phyloP scores from a whole-genome alignment of 2,329 filamentous ascomycete genomes.

The Neopestalotiopsis rosae region DNA sequence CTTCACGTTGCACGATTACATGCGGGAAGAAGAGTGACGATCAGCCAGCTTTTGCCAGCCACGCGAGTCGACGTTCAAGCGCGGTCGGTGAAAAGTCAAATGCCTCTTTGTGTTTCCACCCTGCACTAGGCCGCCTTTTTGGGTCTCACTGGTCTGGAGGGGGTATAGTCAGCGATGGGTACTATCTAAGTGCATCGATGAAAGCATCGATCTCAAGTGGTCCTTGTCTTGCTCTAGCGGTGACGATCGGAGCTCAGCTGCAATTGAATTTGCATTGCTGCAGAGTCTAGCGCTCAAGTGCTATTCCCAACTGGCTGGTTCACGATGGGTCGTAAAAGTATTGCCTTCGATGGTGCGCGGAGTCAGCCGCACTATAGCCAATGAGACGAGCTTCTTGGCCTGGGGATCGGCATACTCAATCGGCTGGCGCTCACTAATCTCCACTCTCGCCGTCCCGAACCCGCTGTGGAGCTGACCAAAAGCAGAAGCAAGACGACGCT shows the following conservation, averaged over 20 bases:
- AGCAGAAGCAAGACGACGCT: conserved; percentile 1
- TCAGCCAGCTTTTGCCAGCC: conserved; percentile 10
- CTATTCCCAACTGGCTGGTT: conserved; percentile 3
- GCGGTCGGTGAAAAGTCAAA: neutral
- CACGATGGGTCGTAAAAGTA: neutral
- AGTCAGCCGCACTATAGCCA: neutral
- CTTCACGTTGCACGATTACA: neutral
- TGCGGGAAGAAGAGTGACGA: neutral
- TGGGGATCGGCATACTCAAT: conserved; percentile 5
- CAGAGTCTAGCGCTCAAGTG: neutral
- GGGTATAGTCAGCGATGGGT: too few relatives aligned
- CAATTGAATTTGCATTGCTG: neutral
- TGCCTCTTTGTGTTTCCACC: neutral
- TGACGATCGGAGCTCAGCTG: neutral
- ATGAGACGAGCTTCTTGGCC: neutral
- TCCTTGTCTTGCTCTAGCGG: neutral
- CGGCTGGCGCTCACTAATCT: neutral
- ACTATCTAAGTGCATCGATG: too few relatives aligned
- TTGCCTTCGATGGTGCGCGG: conserved; percentile 7
- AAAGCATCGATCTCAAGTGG: neutral
- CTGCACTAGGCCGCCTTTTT: neutral
- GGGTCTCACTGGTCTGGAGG: too few relatives aligned
- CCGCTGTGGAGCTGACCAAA: neutral
- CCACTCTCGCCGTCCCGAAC: neutral
- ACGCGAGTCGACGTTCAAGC: neutral